Evolutionary conservation across 225 moss, liverwort and hornwort species (phyloP), one percentile per base, ranked within the genome.

Genomic region (Sphagnum tenellum): DNA sequence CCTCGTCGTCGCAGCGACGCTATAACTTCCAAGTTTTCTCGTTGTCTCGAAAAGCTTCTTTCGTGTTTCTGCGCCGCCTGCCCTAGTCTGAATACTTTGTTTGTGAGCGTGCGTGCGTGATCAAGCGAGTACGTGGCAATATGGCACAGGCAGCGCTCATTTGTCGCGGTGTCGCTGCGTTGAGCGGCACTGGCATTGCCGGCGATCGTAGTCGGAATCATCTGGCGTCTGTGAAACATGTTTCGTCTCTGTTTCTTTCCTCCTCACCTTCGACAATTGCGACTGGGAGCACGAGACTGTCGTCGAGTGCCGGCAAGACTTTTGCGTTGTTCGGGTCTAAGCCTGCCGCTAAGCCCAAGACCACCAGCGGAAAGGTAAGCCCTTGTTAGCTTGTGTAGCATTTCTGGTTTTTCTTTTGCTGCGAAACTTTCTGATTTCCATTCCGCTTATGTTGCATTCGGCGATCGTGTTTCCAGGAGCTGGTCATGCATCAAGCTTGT

Each of bases 61-160:
- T 29, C 29, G 29, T 29, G 29, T 29, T 29, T 29, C 29, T 29
- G 29, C 29, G 29, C 1, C 29, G 29, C 29, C 29, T 29, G 29
- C 29, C 29, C 29, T 29, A 29, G 29, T 29, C 29, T 29, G 29
- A 29, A 29, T 29, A 29, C 29, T 29, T 29, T 29, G 29, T 29
- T 29, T 29, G 29, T 29, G 29, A 29, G 29, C 29, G 29, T 29
- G 29, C 29, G 29, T 29, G 29, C 29, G 29, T 29, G 29, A 29
- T 29, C 29, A 29, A 29, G 1, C 29, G 29, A 29, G 29, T 29
- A 29, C 29, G 29, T 56, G 5, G 49, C 50, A 64, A 77, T 3
- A 88, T 88, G 88, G 82, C 88, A 50, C 88, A 88, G 66, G 80
- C 82, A 49, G 79, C 73, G 50, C 68, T 85, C 69, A 14, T 85